These are phyloP conservation scores for Omphalotus guepiniiformis DNA, from an alignment of 768 basidiomycete genomes.

Conservation along the genomic window DNA sequence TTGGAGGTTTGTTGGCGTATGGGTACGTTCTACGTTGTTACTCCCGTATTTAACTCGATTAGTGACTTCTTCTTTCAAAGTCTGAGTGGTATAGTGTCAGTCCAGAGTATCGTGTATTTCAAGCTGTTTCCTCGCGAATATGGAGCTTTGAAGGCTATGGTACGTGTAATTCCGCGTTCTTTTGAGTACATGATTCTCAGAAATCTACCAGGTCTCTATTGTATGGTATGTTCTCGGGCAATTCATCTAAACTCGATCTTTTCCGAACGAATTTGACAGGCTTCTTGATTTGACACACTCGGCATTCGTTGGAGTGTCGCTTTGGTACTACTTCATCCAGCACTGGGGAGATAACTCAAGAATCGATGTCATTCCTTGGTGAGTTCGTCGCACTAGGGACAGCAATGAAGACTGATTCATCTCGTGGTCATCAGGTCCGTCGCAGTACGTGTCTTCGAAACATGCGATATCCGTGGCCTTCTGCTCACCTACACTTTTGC, in stretches of 20 bases:
- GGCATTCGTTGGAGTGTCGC: conserved; percentile 2
- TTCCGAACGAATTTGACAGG: background rate
- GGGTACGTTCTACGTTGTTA: background rate
- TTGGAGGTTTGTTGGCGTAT: conserved; percentile 4
- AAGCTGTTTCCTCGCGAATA: conserved; percentile 2
- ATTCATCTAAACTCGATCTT: too few species aligned
- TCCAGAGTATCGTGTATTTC: conserved; percentile 6
- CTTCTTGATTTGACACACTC: conserved; percentile 4
- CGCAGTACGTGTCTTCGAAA: conserved; percentile 6
- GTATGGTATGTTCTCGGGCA: background rate
- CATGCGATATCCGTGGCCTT: too few species aligned
- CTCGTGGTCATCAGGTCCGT: background rate
- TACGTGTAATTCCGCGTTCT: background rate
- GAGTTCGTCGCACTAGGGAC: background rate
- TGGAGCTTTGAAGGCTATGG: background rate
- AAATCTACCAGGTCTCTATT: background rate
- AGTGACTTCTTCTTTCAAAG: background rate
- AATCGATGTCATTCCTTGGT: conserved; percentile 5
- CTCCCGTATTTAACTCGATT: background rate
- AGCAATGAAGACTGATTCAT: background rate
- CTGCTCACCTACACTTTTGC: too few species aligned
- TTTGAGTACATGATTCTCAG: background rate
- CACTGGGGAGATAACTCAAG: background rate
- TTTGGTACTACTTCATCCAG: conserved; percentile 3
- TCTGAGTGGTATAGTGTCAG: conserved; percentile 4